Base-by-base conservation (phyloP, 2,329 filamentous ascomycete genomes). In the Trichoderma lentiforme region DNA sequence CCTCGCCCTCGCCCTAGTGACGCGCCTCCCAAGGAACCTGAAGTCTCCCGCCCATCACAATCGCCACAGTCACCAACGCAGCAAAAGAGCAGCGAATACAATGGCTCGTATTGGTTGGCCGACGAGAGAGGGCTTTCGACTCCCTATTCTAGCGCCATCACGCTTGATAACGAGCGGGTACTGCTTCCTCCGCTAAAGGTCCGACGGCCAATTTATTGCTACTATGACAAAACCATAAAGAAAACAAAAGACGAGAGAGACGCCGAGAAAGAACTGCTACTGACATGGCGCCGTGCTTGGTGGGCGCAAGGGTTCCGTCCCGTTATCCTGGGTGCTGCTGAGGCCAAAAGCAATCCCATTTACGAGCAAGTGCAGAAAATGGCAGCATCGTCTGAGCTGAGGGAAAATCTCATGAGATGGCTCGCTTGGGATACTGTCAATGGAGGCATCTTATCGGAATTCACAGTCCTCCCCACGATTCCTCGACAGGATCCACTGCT, bases 291-390 rank as follows among this genome's bases (percentile, higher is more conserved):
- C 73, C 89, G 94, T 60, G 95, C 95, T 3, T 98, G 95, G 94
- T 98, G 94, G 93, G 94, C 95, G 0, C 90, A 97, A 77, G 96
- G 95, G 12, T 98, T 98, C 83, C 90, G 87, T 74, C 95, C 96
- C 0, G 86, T 96, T 8, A 92, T 98, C 53, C 82, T 98, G 71
- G 91, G 92, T 65, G 88, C 90, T 18, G 89, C 88, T 1, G 95
- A 98, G 79, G 94, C 95, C 21, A 92, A 91, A 85, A 90, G 90
- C 78, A 96, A 97, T 78, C 93, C 93, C 1, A 82, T 93, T 24
- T 97, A 95, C 79, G 86, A 90, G 75, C 85, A 90, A 68, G 83
- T 97, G 68, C 91, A 94, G 80, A 81, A 81, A 39, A 81, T 89
- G 71, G 83, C 89, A n/a, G 78, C 94, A 34, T 86, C 90, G n/a